Evolutionary conservation across 2,329 filamentous ascomycete genomes (phyloP), one percentile per base, ranked within the genome.

Genomic region (Thielaviopsis ethacetica): DNA sequence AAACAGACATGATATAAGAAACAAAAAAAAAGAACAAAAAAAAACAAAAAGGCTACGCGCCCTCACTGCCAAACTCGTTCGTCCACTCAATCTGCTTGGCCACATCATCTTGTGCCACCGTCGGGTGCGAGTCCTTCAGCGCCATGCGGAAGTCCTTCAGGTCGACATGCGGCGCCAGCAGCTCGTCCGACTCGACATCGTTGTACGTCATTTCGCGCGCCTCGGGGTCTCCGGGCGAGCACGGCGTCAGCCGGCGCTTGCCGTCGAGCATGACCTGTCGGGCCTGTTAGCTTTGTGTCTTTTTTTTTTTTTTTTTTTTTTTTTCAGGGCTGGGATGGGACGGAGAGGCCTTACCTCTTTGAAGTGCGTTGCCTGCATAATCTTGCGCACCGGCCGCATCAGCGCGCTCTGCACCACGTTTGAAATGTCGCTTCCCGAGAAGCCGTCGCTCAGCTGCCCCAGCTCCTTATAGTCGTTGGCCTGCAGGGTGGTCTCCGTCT

Each of bases 301-400:
- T n/a, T n/a, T n/a, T n/a, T n/a, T n/a, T n/a, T n/a, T n/a, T n/a
- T n/a, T n/a, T n/a, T n/a, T n/a, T n/a, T n/a, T n/a, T n/a, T n/a
- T n/a, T n/a, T n/a, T n/a, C n/a, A 22, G 17, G 17, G 30, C 44
- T 6, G 27, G 3, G 41, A 41, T 17, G 9, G 0, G 17, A 21
- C 17, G 5, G n/a, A 5, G 13, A 22, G 1, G 52, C 70, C 73
- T 52, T 76, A 91, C 91, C 75, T 87, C 85, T 71, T 96, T 96
- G 73, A 97, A 98, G 74, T 98, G 93, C 57, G 93, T 98, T 19
- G 93, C 91, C 63, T 91, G 95, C 70, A 97, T 85, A 65, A 98
- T 97, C 72, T 96, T 94, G 62, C 93, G 81, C 62, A 98, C 88
- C 1, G 93, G 94, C 68, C 96, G 90, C 93, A 98, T 98, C 47